Percentiles rank a stretch among this genome's conserved stretches.
phyloP scores from a whole-genome alignment of 1,139 yeast species.

The Geotrichum cucujoidarum region DNA sequence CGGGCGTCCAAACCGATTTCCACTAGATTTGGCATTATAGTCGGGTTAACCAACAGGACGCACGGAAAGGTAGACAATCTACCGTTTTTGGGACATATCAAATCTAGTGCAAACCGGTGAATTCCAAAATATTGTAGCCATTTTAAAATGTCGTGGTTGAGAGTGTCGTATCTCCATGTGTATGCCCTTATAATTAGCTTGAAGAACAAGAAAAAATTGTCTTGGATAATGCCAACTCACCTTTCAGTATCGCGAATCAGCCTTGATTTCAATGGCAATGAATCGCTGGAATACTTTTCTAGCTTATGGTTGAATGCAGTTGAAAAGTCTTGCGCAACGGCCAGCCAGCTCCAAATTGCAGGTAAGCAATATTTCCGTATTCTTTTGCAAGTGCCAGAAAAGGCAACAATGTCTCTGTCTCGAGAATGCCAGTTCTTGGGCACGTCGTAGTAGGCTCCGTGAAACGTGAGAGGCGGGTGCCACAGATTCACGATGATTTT shows the following conservation, averaged over 20 bases:
- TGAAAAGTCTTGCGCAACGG: neutral
- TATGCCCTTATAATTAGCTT: neutral
- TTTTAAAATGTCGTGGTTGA: neutral
- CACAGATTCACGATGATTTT: neutral
- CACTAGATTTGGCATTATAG: neutral
- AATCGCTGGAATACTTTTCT: neutral
- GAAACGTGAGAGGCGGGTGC: neutral
- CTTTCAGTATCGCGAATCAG: no score
- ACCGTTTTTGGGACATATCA: neutral
- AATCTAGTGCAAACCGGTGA: neutral
- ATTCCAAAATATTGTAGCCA: constrained; percentile 2
- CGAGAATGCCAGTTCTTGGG: neutral
- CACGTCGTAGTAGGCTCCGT: neutral
- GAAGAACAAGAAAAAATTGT: neutral
- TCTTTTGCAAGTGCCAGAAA: neutral
- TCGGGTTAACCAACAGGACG: neutral
- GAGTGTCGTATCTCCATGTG: neutral
- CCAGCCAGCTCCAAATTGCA: neutral
- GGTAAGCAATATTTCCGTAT: neutral
- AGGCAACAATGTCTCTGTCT: neutral
- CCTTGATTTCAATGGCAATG: neutral
- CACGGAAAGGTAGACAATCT: neutral
- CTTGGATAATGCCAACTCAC: neutral
- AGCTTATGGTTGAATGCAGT: neutral
- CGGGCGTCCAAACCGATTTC: neutral